Evolutionary conservation across 768 basidiomycete genomes (phyloP).

Genomic region (Favolaschia claudopus): DNA sequence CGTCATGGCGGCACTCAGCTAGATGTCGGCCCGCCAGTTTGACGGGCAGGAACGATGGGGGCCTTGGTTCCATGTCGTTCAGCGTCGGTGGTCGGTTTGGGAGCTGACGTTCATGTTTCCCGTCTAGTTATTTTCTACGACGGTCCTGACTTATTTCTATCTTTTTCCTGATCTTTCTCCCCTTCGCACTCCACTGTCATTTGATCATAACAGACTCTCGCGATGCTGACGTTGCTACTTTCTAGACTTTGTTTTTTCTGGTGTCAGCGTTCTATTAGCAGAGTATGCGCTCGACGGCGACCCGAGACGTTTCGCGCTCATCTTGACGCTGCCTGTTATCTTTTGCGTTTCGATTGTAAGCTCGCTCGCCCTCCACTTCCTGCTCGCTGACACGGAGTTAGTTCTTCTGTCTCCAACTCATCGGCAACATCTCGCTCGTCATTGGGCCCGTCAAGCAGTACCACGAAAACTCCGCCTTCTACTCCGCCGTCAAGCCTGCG

Average conservation of each 20-base stretch:
- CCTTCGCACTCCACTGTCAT: neutral
- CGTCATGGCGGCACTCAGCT: too few relatives aligned
- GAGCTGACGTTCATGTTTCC: too few relatives aligned
- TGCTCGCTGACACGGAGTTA: slow-evolving; percentile 37
- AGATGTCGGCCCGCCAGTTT: too few relatives aligned
- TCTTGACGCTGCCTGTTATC: slow-evolving; percentile 72
- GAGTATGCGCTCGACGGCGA: slow-evolving; percentile 75
- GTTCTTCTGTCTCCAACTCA: slow-evolving; percentile 81
- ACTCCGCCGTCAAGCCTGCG: slow-evolving; percentile 73
- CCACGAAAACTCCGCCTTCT: slow-evolving; percentile 84
- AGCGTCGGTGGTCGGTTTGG: too few relatives aligned
- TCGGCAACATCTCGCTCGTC: slow-evolving; percentile 70
- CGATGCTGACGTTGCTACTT: neutral
- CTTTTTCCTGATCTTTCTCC: neutral
- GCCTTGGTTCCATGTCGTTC: too few relatives aligned
- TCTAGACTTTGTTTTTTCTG: slow-evolving; percentile 68
- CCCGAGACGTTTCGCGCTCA: slow-evolving; percentile 67
- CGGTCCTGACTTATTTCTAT: neutral
- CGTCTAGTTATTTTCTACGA: too few relatives aligned
- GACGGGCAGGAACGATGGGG: too few relatives aligned
- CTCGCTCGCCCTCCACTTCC: slow-evolving; percentile 9
- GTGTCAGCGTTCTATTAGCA: slow-evolving; percentile 64
- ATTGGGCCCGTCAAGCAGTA: slow-evolving; percentile 87
- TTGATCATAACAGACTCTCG: too few relatives aligned
- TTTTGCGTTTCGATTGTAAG: slow-evolving; percentile 80